These are phyloP conservation scores for Hymenoscyphus fraxineus DNA, from an alignment of 2,329 filamentous ascomycete genomes.

Conservation along the genomic window DNA sequence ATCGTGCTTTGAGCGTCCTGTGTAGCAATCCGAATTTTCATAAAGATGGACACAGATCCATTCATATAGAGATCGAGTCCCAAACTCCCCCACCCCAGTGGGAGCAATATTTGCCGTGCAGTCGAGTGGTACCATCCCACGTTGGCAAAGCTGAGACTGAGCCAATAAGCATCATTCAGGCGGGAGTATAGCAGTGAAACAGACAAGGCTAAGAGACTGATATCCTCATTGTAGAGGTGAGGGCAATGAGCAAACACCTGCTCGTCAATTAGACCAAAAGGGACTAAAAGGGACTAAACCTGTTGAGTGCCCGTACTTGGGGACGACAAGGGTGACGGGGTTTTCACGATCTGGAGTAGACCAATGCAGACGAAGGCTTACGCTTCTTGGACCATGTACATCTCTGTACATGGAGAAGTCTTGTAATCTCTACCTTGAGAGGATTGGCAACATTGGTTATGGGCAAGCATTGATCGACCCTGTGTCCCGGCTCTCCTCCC, in stretches of 20 bases:
- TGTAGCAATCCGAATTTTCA: conserved; percentile 24
- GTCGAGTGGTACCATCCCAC: conserved; percentile 27
- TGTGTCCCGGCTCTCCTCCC: conserved; percentile 16
- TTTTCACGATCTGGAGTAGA: conserved; percentile 7
- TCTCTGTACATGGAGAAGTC: conserved; percentile 13
- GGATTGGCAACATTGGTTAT: conserved; percentile 21
- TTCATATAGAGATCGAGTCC: conserved; percentile 30
- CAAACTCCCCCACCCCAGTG: conserved; percentile 25
- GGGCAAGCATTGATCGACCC: conserved; percentile 24
- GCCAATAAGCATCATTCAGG: conserved; percentile 28
- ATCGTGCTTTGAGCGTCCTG: conserved; percentile 23
- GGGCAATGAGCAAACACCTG: conserved; percentile 14
- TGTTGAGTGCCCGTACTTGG: conserved; percentile 29
- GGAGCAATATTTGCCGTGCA: conserved; percentile 22
- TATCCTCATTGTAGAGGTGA: conserved; percentile 18
- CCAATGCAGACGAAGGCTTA: conserved; percentile 22
- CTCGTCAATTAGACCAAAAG: neutral
- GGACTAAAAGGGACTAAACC: conserved; percentile 21
- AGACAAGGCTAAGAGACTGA: conserved; percentile 24
- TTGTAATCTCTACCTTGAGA: conserved; percentile 21
- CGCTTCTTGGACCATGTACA: conserved; percentile 22
- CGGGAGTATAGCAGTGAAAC: conserved; percentile 28
- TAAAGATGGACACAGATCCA: conserved; percentile 21
- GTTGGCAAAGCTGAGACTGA: conserved; percentile 22
- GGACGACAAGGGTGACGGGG: conserved; percentile 24